Conservation (phyloP, 2,329 filamentous ascomycete species). For the Cryphonectria naterciae region DNA sequence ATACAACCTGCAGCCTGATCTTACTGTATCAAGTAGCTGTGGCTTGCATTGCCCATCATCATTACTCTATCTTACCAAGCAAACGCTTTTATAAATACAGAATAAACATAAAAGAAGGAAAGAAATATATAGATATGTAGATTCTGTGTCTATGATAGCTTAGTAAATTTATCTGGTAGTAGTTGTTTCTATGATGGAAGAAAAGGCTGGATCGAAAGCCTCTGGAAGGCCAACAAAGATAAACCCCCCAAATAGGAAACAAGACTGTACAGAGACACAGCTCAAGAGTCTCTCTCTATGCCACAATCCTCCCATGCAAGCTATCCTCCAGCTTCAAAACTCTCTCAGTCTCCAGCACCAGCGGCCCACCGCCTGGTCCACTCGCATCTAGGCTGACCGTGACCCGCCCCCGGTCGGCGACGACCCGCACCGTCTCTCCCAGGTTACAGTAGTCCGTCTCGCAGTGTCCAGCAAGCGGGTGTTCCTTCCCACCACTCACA, state of each 20-base stretch:
- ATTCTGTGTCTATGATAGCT: neutral
- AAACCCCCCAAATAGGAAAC: neutral
- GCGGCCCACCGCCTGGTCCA: slow-evolving; percentile 65
- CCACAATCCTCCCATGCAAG: slow-evolving; percentile 42
- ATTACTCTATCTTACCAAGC: neutral
- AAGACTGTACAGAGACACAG: neutral
- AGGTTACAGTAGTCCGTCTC: slow-evolving; percentile 83
- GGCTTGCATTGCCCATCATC: neutral
- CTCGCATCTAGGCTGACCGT: slow-evolving; percentile 74
- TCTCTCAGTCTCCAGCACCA: slow-evolving; percentile 67
- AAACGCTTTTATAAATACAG: neutral
- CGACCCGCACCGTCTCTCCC: slow-evolving; percentile 76
- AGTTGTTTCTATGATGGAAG: neutral
- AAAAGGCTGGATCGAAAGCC: neutral
- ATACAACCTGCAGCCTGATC: neutral
- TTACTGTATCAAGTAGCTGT: neutral
- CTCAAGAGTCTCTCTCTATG: slow-evolving; percentile 31
- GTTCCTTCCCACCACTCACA: slow-evolving; percentile 31
- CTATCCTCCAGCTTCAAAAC: slow-evolving; percentile 31
- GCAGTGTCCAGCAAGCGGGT: slow-evolving; percentile 52
- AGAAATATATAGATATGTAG: neutral
- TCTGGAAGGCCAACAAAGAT: neutral
- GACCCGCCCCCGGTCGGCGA: slow-evolving; percentile 70
- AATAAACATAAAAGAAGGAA: neutral
- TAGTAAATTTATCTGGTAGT: neutral